These are phyloP conservation scores for Periconia sp. DNA, from an alignment of 2,329 filamentous ascomycete genomes.

Conservation along the genomic window DNA sequence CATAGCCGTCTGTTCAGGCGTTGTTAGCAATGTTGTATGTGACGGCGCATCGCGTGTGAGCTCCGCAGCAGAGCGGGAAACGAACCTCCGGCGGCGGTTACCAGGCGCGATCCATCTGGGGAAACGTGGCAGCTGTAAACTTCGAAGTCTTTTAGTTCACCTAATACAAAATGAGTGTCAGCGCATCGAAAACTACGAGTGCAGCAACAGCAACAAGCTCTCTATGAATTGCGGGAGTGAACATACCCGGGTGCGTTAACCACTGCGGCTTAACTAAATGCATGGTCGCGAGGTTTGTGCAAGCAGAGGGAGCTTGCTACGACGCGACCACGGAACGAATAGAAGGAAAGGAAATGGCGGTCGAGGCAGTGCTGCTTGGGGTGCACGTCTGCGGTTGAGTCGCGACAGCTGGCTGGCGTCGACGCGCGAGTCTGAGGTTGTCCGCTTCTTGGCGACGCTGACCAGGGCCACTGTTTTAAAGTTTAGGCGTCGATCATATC, in stretches of 20 bases:
- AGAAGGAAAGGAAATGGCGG: neutral
- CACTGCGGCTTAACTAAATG: slow-evolving; percentile 89
- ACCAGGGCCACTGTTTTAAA: slow-evolving; percentile 33
- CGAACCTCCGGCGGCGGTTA: slow-evolving; percentile 90
- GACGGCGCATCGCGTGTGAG: slow-evolving; percentile 25
- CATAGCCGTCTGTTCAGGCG: slow-evolving; percentile 76
- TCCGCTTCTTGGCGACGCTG: slow-evolving; percentile 31
- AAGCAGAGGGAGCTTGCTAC: slow-evolving; percentile 29
- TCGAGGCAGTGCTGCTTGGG: slow-evolving; percentile 18
- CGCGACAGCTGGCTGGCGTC: slow-evolving; percentile 38
- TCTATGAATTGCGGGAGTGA: slow-evolving; percentile 16
- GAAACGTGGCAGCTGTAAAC: slow-evolving; percentile 99
- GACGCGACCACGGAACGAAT: slow-evolving; percentile 29
- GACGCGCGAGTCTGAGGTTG: slow-evolving; percentile 41
- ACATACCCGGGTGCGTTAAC: slow-evolving; percentile 87
- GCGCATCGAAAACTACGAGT: slow-evolving; percentile 3
- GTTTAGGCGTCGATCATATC: slow-evolving; percentile 37
- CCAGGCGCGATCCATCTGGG: slow-evolving; percentile 87
- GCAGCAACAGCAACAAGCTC: slow-evolving; percentile 2
- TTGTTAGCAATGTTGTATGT: slow-evolving; percentile 21
- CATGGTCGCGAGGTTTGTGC: slow-evolving; percentile 45
- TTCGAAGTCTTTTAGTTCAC: slow-evolving; percentile 97
- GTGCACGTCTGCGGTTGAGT: slow-evolving; percentile 22
- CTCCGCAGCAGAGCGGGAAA: slow-evolving; percentile 19
- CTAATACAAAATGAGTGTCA: slow-evolving; percentile 51